phyloP scores from a whole-genome alignment of 805 yeast species.

The Teunomyces kruisii region DNA sequence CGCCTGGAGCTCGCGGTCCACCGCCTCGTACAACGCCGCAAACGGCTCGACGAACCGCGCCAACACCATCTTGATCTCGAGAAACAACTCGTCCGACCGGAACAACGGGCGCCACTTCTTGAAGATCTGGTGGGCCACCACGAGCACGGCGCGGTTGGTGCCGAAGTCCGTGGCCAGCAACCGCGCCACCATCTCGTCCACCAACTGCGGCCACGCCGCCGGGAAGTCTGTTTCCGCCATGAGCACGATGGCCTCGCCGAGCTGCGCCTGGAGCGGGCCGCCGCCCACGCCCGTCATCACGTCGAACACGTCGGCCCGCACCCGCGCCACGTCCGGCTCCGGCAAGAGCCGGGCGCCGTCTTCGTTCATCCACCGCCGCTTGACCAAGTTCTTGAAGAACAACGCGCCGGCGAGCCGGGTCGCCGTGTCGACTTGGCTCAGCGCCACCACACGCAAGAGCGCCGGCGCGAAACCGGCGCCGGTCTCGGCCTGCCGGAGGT shows the following conservation, averaged over 20 bases:
- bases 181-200: constrained; percentile 70
- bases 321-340: constrained; percentile 56
- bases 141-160: constrained; percentile 79
- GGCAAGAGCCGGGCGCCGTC: constrained; percentile 75
- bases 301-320: constrained; percentile 78
- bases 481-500: constrained; percentile 60
- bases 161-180: constrained; percentile 66
- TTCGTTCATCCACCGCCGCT: constrained; percentile 86
- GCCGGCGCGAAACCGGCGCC: constrained; percentile 74
- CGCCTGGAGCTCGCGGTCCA: constrained; percentile 70
- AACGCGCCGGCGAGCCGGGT: constrained; percentile 85
- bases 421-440: constrained; percentile 49
- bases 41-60: constrained; percentile 82
- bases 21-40: constrained; percentile 60
- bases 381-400: constrained; percentile 84
- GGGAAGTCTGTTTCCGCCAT: constrained; percentile 98
- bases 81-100: constrained; percentile 83
- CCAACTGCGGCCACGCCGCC: constrained; percentile 75
- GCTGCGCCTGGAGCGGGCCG: constrained; percentile 78
- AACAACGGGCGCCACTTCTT: constrained; percentile 95
- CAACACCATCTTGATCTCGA: constrained; percentile 84
- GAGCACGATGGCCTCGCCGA: constrained; percentile 88
- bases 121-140: constrained; percentile 93
- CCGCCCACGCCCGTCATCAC: constrained; percentile 86
- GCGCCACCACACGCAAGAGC: constrained; percentile 75